Evolutionary conservation across 306 rosid species (phyloP), one percentile per base, ranked within the genome.

Genomic region (Trichosanthes cucumerina): DNA sequence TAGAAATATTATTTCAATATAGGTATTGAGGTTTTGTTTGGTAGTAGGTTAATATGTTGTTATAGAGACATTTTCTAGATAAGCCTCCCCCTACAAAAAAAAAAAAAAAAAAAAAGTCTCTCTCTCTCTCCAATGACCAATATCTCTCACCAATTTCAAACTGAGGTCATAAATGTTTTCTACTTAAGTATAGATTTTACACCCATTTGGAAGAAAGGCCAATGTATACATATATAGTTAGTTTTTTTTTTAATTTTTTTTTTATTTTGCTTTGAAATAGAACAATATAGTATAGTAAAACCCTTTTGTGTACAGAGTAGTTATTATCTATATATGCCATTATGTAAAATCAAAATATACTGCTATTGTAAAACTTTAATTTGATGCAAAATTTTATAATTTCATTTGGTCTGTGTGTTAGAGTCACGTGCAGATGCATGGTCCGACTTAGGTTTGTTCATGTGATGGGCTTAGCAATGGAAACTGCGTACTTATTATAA

Each of bases 1-100:
- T 72, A 26, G 34, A 16, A 47, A 71, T 70, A 24, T 69, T 38
- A n/a, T 43, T 44, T 72, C 39, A 19, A 23, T 69, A 70, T 71
- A 43, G 76, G 77, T 72, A 26, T 47, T 72, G 59, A 28, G 77
- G 59, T 72, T 71, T 72, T 72, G 63, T 50, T 74, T 50, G 59
- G 77, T 47, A 72, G 77, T 47, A 72, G 77, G 77, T 72, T 28
- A n/a, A n/a, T n/a, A 44, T 70, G 49, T 41, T 72, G n/a, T 50
- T 72, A 70, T 70, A 70, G 76, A 70, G 76, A 70, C 76, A 70
- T 70, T 70, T 70, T 70, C 76, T 23, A 69, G 75, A 41, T 69
- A 41, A n/a, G 19, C 75, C 75, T 69, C 12, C n/a, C n/a, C n/a
- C n/a, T n/a, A n/a, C n/a, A n/a, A n/a, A n/a, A 68, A 5, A 6